Conservation (phyloP, 129 eudicot species). For the Chrysanthemum seticuspe region DNA sequence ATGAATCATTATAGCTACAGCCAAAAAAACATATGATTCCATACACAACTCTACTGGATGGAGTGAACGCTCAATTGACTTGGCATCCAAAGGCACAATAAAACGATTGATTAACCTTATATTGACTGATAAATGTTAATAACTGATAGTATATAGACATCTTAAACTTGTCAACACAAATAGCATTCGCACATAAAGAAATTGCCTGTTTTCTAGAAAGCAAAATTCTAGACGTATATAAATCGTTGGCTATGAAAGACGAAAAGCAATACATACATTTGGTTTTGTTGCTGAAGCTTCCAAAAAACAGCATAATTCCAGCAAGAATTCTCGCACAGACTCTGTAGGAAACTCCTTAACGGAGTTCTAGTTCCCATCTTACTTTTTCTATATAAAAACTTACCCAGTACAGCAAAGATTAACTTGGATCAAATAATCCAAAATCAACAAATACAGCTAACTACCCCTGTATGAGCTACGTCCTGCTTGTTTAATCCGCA, state of each 20-base stretch:
- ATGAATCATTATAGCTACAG: constrained; percentile 7
- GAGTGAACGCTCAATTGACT: not conserved
- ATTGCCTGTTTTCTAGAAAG: not conserved
- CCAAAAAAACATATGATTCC: not conserved
- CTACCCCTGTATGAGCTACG: constrained; percentile 89
- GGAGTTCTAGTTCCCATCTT: constrained; percentile 51
- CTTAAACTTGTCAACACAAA: constrained; percentile 14
- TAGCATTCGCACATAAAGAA: constrained; percentile 16
- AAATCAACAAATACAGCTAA: constrained; percentile 41
- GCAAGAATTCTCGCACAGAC: constrained; percentile 67
- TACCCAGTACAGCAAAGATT: constrained; percentile 30
- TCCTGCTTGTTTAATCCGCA: constrained; percentile 88
- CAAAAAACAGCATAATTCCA: constrained; percentile 97
- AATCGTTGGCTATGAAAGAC: constrained; percentile 2
- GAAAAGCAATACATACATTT: constrained; percentile 53
- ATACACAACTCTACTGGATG: not conserved
- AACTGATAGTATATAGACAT: not conserved
- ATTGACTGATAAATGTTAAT: too few relatives aligned
- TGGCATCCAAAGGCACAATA: not conserved
- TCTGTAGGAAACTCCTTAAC: constrained; percentile 60
- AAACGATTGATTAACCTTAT: too few relatives aligned
- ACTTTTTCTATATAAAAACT: constrained; percentile 29
- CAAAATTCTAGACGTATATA: not conserved
- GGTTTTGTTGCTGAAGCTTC: constrained; percentile 72
- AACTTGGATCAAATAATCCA: constrained; percentile 34